phyloP scores from a whole-genome alignment of 192 early-diverging fungal species.

The Podila minutissima region DNA sequence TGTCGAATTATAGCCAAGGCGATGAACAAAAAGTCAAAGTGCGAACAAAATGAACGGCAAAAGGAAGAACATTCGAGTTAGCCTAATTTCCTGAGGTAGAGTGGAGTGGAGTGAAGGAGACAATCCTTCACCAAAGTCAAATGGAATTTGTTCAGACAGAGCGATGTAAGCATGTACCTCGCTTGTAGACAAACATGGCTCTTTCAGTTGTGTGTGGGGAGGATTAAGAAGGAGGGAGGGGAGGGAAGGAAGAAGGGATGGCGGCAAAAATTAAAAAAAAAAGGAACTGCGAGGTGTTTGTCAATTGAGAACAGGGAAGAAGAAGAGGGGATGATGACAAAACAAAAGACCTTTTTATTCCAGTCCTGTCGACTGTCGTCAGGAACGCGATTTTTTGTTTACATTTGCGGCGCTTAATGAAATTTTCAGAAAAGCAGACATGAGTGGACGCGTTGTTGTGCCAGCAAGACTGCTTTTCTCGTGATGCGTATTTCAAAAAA shows the following conservation, averaged over 20 bases:
- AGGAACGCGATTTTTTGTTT: neutral
- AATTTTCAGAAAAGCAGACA: too few species aligned
- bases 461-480: neutral
- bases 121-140: too few species aligned
- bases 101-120: too few species aligned
- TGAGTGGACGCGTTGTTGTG: too few species aligned
- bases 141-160: neutral
- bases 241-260: neutral
- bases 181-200: constrained; percentile 46
- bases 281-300: neutral
- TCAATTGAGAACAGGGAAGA: neutral
- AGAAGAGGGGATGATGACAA: neutral
- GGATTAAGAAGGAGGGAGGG: neutral
- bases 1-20: too few species aligned
- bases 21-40: neutral
- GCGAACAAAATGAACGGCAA: neutral
- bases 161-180: constrained; percentile 14
- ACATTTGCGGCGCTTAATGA: too few species aligned
- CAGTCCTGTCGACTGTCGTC: too few species aligned
- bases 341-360: neutral
- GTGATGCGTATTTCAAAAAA: neutral
- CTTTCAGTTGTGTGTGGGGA: neutral
- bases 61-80: neutral
- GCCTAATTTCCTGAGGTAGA: too few species aligned
- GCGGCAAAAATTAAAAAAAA: neutral